Evolutionary conservation across 257 asterid genomes (phyloP).

Genomic region (Phtheirospermum japonicum): DNA sequence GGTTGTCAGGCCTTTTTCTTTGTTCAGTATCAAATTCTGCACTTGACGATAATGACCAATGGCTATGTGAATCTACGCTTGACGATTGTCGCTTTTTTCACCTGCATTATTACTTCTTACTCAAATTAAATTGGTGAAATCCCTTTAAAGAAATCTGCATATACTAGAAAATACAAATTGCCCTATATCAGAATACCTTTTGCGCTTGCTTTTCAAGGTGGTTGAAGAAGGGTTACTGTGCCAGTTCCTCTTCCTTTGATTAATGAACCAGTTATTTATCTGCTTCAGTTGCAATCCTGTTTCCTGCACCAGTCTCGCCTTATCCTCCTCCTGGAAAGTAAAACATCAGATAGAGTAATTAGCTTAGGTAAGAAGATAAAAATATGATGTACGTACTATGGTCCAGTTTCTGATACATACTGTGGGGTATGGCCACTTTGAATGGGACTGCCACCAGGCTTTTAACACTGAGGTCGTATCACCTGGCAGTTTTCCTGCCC

Average conservation of each 20-base stretch:
- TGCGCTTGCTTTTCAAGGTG: conserved; percentile 47
- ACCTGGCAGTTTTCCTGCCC: conserved; percentile 86
- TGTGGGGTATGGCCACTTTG: conserved; percentile 92
- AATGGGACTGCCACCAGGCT: conserved; percentile 88
- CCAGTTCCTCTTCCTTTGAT: conserved; percentile 56
- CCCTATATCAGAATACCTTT: conserved; percentile 26
- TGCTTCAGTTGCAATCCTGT: conserved; percentile 52
- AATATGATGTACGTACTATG: neutral
- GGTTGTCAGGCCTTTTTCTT: neutral
- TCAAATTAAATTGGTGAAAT: neutral
- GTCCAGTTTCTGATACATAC: conserved; percentile 27
- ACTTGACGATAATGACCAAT: neutral
- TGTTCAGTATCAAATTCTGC: neutral
- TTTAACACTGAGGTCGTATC: conserved; percentile 73
- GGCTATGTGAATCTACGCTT: neutral
- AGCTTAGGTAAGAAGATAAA: neutral
- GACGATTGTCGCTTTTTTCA: neutral
- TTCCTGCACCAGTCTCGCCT: conserved; percentile 47
- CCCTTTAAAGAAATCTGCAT: neutral
- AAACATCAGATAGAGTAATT: neutral
- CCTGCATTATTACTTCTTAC: conserved; percentile 2
- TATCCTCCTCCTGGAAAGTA: conserved; percentile 43
- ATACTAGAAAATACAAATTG: neutral
- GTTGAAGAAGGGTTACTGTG: conserved; percentile 47
- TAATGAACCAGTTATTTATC: conserved; percentile 52